Evolutionary conservation across 441 rosid genomes (phyloP).

Genomic region (Aleurites moluccanus): DNA sequence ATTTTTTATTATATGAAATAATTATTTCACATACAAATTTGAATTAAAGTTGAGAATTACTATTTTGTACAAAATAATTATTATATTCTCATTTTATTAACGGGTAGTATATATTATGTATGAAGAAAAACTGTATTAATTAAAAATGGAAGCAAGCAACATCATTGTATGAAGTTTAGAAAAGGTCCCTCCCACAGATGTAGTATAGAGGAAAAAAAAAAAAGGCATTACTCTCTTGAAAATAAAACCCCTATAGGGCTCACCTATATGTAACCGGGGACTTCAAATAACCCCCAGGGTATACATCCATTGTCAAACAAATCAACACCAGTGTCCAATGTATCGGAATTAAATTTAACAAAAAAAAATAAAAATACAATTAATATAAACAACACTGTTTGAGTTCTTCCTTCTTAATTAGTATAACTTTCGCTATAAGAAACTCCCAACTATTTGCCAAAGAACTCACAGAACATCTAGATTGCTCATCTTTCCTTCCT

Average conservation of each 20-base stretch:
- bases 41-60: no score
- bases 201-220: no score
- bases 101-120: no score
- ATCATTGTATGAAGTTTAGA: no score
- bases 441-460: neutral
- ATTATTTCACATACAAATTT: no score
- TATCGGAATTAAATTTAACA: neutral
- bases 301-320: constrained; percentile 5
- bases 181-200: no score
- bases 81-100: no score
- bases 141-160: no score
- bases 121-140: no score
- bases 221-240: neutral
- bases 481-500: neutral
- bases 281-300: neutral
- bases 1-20: no score
- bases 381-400: constrained; percentile 12
- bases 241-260: neutral
- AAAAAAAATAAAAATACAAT: neutral
- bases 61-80: no score
- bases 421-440: constrained; percentile 3
- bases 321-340: constrained; percentile 5
- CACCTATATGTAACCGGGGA: neutral
- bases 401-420: constrained; percentile 14
- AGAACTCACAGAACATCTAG: neutral